Conservation (phyloP, 2,329 filamentous ascomycete species). For the Cercospora beticola region DNA sequence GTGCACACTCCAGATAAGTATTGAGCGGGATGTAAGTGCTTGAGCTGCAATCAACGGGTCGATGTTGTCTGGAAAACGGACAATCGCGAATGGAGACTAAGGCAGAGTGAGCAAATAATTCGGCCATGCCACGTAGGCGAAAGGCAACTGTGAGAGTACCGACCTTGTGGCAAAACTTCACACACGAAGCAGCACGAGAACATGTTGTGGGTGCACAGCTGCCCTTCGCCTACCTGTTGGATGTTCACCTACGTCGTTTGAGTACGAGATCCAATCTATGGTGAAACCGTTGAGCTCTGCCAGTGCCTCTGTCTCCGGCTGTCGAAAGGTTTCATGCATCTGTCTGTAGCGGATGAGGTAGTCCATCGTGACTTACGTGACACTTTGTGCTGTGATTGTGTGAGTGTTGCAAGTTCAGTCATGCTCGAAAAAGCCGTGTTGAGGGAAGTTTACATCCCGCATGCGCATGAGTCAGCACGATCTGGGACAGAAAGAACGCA, state of each 20-base stretch:
- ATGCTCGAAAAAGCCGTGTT: not conserved
- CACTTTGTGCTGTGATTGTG: not conserved
- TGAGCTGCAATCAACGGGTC: conserved; percentile 53
- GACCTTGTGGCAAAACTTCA: not conserved
- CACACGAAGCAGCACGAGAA: not conserved
- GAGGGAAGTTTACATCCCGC: not conserved
- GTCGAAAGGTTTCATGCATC: conserved; percentile 84
- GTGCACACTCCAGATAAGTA: conserved; percentile 79
- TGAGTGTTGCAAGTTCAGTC: not conserved
- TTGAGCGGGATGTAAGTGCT: conserved; percentile 69
- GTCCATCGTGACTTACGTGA: conserved; percentile 51
- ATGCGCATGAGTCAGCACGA: not conserved
- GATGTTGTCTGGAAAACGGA: conserved; percentile 53
- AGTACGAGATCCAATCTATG: conserved; percentile 73
- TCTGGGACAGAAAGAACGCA: not conserved
- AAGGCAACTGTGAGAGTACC: conserved; percentile 7
- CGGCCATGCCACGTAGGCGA: conserved; percentile 4
- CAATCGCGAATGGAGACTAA: conserved; percentile 83
- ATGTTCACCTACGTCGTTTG: conserved; percentile 62
- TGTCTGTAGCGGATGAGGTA: conserved; percentile 90
- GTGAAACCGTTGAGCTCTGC: conserved; percentile 66
- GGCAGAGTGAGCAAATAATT: not conserved
- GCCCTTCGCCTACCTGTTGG: conserved; percentile 14
- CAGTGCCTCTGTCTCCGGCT: conserved; percentile 78
- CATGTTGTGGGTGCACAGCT: not conserved